These are phyloP conservation scores for Mycena kentingensis DNA, from an alignment of 768 basidiomycete species.

Conservation along the genomic window DNA sequence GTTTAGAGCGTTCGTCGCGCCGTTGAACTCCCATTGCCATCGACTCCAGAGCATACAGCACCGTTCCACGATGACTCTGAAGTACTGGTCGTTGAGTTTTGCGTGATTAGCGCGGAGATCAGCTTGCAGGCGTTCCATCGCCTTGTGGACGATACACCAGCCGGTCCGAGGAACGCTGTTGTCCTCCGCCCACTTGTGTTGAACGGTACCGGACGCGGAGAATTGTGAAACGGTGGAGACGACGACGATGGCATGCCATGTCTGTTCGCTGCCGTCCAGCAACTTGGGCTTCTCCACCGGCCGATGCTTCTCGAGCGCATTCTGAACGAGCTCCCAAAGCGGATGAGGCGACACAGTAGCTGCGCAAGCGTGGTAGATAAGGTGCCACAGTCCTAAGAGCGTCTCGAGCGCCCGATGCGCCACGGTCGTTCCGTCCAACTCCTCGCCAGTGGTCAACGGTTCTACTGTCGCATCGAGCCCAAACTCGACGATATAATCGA, in stretches of 20 bases:
- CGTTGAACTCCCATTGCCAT: slow-evolving; percentile 77
- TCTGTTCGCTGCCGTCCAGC: slow-evolving; percentile 57
- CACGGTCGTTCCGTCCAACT: slow-evolving; percentile 39
- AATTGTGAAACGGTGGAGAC: slow-evolving; percentile 81
- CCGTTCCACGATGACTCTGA: slow-evolving; percentile 66
- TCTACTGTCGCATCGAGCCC: slow-evolving; percentile 52
- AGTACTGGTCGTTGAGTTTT: slow-evolving; percentile 65
- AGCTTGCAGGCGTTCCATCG: slow-evolving; percentile 60
- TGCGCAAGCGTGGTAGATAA: slow-evolving; percentile 35
- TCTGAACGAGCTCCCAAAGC: slow-evolving; percentile 50
- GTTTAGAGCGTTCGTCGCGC: slow-evolving; percentile 59
- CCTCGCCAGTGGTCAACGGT: slow-evolving; percentile 36
- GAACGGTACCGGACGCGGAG: slow-evolving; percentile 49
- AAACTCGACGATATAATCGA: slow-evolving; percentile 53
- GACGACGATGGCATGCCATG: slow-evolving; percentile 73
- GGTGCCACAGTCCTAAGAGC: slow-evolving; percentile 75
- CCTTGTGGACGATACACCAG: slow-evolving; percentile 66
- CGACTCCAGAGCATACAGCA: slow-evolving; percentile 70
- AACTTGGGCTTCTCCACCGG: slow-evolving; percentile 31
- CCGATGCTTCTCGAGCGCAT: slow-evolving; percentile 31
- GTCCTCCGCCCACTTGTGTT: slow-evolving; percentile 30
- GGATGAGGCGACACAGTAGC: slow-evolving; percentile 29
- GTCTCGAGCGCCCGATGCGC: slow-evolving; percentile 55
- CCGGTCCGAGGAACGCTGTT: slow-evolving; percentile 47
- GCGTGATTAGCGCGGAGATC: slow-evolving; percentile 43